Evolutionary conservation across 75 land plant genomes (phyloP).

Genomic region (Cunninghamia lanceolata): DNA sequence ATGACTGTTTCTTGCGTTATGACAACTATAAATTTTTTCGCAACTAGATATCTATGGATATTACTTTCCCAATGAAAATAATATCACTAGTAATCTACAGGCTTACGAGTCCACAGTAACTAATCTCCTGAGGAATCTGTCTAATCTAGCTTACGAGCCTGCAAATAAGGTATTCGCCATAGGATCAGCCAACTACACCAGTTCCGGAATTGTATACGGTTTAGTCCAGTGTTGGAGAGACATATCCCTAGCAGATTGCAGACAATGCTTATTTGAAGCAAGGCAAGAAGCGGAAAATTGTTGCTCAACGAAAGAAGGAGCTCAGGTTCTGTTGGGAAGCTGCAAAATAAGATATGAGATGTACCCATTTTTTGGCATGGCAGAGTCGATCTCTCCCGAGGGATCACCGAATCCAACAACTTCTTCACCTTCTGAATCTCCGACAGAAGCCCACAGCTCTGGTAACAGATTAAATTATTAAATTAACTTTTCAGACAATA

Average conservation of each 20-base stretch:
- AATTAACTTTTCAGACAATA: not conserved
- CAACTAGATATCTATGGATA: too few relatives aligned
- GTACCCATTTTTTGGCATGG: not conserved
- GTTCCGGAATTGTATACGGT: not conserved
- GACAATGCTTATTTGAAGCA: not conserved
- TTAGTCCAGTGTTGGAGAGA: conserved; percentile 8
- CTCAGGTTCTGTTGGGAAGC: not conserved
- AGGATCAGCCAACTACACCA: not conserved
- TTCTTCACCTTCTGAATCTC: not conserved
- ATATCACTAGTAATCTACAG: not conserved
- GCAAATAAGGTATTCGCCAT: not conserved
- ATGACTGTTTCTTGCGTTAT: conserved; percentile 13
- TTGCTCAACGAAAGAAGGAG: not conserved
- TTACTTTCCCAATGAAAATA: not conserved
- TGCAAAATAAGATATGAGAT: not conserved
- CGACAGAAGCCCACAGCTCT: not conserved
- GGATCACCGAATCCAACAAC: not conserved
- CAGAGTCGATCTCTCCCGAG: not conserved
- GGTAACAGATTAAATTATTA: not conserved
- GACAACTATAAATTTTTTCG: not conserved
- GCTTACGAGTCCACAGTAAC: not conserved
- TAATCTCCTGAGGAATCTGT: not conserved
- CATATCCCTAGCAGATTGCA: not conserved
- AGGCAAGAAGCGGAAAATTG: not conserved
- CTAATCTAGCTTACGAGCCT: not conserved